Percentiles rank a stretch among this genome's conserved stretches.
phyloP scores from a whole-genome alignment of 345 rosid genomes.

The Salix arbutifolia region DNA sequence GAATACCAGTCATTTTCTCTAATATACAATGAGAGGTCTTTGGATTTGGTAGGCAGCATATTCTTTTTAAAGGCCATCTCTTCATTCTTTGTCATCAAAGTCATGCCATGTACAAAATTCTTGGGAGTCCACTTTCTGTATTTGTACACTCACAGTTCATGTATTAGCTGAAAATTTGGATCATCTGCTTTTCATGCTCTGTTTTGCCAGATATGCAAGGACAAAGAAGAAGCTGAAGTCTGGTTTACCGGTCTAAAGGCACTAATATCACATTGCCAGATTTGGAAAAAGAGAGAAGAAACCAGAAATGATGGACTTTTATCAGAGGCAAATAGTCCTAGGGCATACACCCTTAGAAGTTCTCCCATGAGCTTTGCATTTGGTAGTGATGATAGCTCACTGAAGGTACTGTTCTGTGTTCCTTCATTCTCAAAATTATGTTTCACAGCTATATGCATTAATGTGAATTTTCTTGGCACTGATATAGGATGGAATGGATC shows the following conservation, averaged over 20 bases:
- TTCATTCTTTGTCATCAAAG: neutral
- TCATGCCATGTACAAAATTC: neutral
- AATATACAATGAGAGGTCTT: constrained; percentile 21
- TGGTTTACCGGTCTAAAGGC: constrained; percentile 60
- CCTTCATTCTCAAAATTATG: neutral
- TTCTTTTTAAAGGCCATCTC: neutral
- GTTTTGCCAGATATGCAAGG: constrained; percentile 50
- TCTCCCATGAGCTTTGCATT: constrained; percentile 32
- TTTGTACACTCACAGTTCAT: neutral
- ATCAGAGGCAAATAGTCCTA: constrained; percentile 38
- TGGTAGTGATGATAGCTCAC: constrained; percentile 21
- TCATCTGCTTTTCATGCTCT: neutral
- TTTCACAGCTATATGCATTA: neutral
- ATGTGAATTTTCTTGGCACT: constrained; percentile 24
- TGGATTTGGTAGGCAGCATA: constrained; percentile 27
- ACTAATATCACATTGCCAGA: constrained; percentile 39
- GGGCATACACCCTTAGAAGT: constrained; percentile 32
- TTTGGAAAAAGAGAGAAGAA: constrained; percentile 34
- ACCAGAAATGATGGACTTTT: constrained; percentile 43
- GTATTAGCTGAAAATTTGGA: neutral
- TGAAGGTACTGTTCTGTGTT: constrained; percentile 17
- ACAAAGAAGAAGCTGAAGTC: constrained; percentile 68
- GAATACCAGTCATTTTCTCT: constrained; percentile 36
- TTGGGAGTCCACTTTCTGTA: neutral
- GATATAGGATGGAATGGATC: constrained; percentile 39